phyloP scores from a whole-genome alignment of 2,329 filamentous ascomycete species.

The Colletotrichum theobromicola region DNA sequence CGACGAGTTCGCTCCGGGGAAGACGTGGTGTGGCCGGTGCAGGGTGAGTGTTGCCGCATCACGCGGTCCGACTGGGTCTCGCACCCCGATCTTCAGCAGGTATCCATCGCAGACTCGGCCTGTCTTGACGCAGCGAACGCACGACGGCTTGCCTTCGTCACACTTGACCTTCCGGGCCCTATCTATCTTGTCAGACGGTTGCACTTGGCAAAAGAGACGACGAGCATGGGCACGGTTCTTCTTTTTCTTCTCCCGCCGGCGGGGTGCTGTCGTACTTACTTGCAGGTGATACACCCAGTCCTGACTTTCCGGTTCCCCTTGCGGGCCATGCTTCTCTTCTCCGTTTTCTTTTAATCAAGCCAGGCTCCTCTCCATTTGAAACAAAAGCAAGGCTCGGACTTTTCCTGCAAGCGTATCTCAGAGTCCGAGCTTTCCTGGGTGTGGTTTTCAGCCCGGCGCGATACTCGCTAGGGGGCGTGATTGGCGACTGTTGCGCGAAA shows the following conservation, averaged over 20 bases:
- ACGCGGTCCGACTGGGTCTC: conserved; percentile 7
- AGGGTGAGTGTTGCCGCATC: conserved; percentile 21
- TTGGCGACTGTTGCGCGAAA: not conserved
- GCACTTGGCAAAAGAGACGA: not conserved
- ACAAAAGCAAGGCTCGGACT: not conserved
- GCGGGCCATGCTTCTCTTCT: conserved; percentile 27
- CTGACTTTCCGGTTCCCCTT: conserved; percentile 52
- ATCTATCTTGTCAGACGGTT: not conserved
- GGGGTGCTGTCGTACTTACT: conserved; percentile 37
- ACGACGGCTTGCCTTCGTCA: conserved; percentile 58
- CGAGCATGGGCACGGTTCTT: not conserved
- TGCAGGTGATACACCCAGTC: conserved; percentile 61
- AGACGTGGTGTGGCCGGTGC: conserved; percentile 9
- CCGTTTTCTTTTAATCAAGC: not conserved
- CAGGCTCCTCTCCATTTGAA: not conserved
- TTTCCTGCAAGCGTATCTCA: not conserved
- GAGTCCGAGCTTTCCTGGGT: not conserved
- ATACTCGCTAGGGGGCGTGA: not conserved
- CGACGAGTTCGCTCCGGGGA: conserved; percentile 10
- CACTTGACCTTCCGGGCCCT: conserved; percentile 63
- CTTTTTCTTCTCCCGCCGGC: not conserved
- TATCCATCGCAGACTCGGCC: conserved; percentile 65
- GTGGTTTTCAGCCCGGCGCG: not conserved
- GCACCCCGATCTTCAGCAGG: conserved; percentile 24
- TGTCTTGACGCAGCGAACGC: conserved; percentile 57